Percentiles rank a stretch among this genome's conserved stretches.
phyloP scores from a whole-genome alignment of 257 asterid species.

The Ehretia macrophylla region DNA sequence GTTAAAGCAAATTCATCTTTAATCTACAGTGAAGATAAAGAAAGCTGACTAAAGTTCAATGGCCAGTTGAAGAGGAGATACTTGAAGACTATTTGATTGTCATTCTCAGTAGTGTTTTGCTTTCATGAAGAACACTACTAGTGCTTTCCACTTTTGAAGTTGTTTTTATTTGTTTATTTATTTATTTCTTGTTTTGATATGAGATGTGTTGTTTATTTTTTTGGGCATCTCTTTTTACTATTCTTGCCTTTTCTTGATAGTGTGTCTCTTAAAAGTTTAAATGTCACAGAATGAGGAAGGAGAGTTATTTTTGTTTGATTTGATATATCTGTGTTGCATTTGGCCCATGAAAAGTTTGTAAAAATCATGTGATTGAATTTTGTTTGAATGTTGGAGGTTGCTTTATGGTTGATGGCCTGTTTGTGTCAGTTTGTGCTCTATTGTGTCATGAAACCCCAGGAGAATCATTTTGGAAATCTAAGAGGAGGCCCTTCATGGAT shows the following conservation, averaged over 20 bases:
- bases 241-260: not conserved
- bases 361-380: constrained; percentile 13
- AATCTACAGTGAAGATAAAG: constrained; percentile 5
- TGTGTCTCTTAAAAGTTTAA: constrained; percentile 7
- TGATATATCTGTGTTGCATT: constrained; percentile 7
- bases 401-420: constrained; percentile 4
- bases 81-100: not conserved
- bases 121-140: no score
- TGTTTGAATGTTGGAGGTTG: constrained; percentile 6
- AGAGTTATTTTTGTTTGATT: constrained; percentile 14
- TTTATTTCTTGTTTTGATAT: not conserved
- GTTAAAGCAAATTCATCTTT: not conserved
- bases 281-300: constrained; percentile 6
- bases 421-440: not conserved
- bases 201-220: not conserved
- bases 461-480: constrained; percentile 4
- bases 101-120: constrained; percentile 7
- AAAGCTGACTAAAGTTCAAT: constrained; percentile 14
- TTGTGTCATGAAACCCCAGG: not conserved
- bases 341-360: constrained; percentile 2
- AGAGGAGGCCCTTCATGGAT: not conserved
- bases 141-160: not conserved
- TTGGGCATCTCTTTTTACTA: not conserved
- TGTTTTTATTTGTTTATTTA: constrained; percentile 9
- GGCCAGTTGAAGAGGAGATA: not conserved